Base-by-base conservation (phyloP, 2,329 filamentous ascomycete species). In the Colletotrichum acutatum region DNA sequence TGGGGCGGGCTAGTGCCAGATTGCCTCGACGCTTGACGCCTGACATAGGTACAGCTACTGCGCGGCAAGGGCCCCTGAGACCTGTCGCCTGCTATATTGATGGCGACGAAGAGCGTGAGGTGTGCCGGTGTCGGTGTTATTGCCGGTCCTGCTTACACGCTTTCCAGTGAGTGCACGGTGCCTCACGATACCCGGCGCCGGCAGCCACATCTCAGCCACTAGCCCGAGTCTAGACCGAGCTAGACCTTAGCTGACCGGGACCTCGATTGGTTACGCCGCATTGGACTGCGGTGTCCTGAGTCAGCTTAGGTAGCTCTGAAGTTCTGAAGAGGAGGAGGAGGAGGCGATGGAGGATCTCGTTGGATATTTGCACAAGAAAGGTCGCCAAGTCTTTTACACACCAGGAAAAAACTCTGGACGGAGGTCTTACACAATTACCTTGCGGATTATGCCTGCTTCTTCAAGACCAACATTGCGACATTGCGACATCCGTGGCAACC, bases 191-290 rank as follows among this genome's bases (percentile, higher is more conserved):
- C 34, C 56, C 54, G 56, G 46, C 26, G 54, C 59, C 34, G 42
- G 53, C 70, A 72, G 26, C 66, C 70, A 56, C 30, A 62, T 63
- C 54, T 71, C 46, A 64, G 59, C 59, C 66, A 60, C 59, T 26
- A 42, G 56, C 30, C 42, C 54, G 54, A 66, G 34, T 22, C 42
- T 28, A 58, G 37, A 49, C 59, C 59, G 59, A 63, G 46, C 46
- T 30, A 53, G 32, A 32, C 30, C 26, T 54, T 67, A 30, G 54
- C 42, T 54, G 42, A 37, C 26, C 22, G 11, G 37, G 12, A 4
- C 37, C 4, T 16, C 34, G 37, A 24, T 26, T 28, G 19, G 53
- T n/a, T 56, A 26, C 22, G 9, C 53, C 22, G 53, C 52, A 49
- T 24, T 52, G 9, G 24, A 61, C 16, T 28, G 24, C 58, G 42